Conservation (phyloP, 768 basidiomycete genomes). For the Candolleomyces efflorescens region DNA sequence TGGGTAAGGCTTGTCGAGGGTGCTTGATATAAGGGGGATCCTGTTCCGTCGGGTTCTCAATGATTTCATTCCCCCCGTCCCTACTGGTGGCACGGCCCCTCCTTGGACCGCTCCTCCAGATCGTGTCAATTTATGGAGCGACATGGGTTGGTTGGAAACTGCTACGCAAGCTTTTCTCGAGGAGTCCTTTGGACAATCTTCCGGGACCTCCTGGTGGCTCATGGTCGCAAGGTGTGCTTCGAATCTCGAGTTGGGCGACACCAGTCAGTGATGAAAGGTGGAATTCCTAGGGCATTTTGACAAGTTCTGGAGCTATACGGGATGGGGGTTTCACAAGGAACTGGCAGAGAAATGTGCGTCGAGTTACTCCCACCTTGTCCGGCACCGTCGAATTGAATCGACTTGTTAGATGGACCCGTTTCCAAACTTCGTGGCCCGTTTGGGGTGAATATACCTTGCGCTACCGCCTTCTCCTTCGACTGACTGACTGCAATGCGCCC, state of each 20-base stretch:
- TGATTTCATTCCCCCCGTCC: no score
- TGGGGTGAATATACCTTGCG: constrained; percentile 22
- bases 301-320: constrained; percentile 28
- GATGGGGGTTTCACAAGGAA: constrained; percentile 33
- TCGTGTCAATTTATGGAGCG: no score
- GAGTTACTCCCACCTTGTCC: not conserved
- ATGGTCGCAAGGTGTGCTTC: constrained; percentile 2
- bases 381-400: not conserved
- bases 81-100: no score
- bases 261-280: no score
- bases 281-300: constrained; percentile 27
- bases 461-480: no score
- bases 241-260: no score
- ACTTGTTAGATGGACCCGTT: constrained; percentile 25
- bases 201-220: constrained; percentile 7
- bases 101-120: no score
- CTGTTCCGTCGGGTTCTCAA: no score
- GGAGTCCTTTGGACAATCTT: constrained; percentile 4
- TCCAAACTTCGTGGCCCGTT: constrained; percentile 28
- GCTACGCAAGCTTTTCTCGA: not conserved
- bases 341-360: constrained; percentile 28
- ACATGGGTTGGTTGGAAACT: not conserved
- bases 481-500: not conserved
- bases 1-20: no score
- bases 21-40: no score